Percentiles rank a stretch among this genome's conserved stretches.
Conservation (phyloP, 148 eudicot species). For the Chenopodium album region DNA sequence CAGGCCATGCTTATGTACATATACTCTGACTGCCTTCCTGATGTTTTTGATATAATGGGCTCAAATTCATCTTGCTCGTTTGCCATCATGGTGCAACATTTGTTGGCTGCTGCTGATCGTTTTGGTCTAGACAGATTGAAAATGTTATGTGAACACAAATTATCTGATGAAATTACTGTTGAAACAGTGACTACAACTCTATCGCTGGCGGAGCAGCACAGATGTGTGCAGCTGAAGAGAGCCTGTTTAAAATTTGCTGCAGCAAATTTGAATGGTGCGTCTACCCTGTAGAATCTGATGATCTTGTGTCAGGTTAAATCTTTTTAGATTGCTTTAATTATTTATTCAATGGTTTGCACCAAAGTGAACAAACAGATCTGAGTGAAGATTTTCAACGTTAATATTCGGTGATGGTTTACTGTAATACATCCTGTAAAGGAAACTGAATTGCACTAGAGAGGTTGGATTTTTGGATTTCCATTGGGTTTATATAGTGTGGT, state of each 20-base stretch:
- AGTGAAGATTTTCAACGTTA: background rate
- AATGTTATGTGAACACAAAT: slow-evolving; percentile 70
- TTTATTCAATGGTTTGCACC: slow-evolving; percentile 9
- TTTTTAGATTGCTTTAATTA: slow-evolving; percentile 31
- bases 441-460: background rate
- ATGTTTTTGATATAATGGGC: slow-evolving; percentile 57
- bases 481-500: background rate
- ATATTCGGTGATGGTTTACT: background rate
- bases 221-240: slow-evolving; percentile 69
- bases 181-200: slow-evolving; percentile 86
- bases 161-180: slow-evolving; percentile 65
- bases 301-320: slow-evolving; percentile 53
- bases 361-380: slow-evolving; percentile 1
- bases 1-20: slow-evolving; percentile 81
- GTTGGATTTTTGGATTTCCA: background rate
- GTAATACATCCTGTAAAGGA: background rate
- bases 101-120: slow-evolving; percentile 94
- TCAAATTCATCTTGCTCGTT: slow-evolving; percentile 48
- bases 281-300: slow-evolving; percentile 50
- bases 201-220: slow-evolving; percentile 86
- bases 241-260: slow-evolving; percentile 87
- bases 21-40: slow-evolving; percentile 76
- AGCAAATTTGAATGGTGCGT: slow-evolving; percentile 96
- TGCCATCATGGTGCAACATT: slow-evolving; percentile 75
- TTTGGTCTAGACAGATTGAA: slow-evolving; percentile 85